These are phyloP conservation scores for Neoboletus subvelutipes DNA, from an alignment of 768 basidiomycete genomes.

Conservation along the genomic window DNA sequence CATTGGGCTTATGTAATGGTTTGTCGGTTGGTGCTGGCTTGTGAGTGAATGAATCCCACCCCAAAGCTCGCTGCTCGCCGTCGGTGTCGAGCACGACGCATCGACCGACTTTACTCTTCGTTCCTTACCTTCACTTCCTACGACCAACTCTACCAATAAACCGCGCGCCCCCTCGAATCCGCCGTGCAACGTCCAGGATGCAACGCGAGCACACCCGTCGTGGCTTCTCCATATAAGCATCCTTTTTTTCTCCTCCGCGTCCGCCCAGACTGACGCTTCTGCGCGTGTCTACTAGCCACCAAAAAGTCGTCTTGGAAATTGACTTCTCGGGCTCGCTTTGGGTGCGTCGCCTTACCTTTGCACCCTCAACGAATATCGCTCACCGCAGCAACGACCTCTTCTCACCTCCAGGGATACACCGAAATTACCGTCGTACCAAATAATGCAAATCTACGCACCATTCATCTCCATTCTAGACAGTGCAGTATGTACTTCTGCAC, in stretches of 20 bases:
- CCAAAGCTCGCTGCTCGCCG: constrained; percentile 20
- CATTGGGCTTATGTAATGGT: constrained; percentile 29
- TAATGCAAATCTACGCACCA: constrained; percentile 71
- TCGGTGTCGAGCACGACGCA: constrained; percentile 19
- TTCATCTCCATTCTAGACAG: constrained; percentile 88
- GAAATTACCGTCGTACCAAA: constrained; percentile 88
- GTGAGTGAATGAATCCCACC: constrained; percentile 25
- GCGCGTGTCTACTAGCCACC: constrained; percentile 82
- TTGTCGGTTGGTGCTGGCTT: constrained; percentile 28
- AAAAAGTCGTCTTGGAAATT: constrained; percentile 92
- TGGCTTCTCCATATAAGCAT: constrained; percentile 89
- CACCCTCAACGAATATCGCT: constrained; percentile 17
- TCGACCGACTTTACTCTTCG: constrained; percentile 7
- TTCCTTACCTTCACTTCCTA: constrained; percentile 3
- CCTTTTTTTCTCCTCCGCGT: constrained; percentile 26
- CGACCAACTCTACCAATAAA: neutral
- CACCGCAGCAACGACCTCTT: constrained; percentile 16
- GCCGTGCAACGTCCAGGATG: constrained; percentile 38
- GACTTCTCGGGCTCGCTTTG: constrained; percentile 87
- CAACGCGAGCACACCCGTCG: constrained; percentile 78
- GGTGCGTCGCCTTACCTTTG: constrained; percentile 48
- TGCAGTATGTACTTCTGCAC: constrained; percentile 58
- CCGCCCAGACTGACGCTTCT: constrained; percentile 43
- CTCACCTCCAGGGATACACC: constrained; percentile 72
- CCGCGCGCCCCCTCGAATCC: constrained; percentile 1